Percentiles rank a stretch among this genome's conserved stretches.
phyloP scores from a whole-genome alignment of 805 yeast genomes.

The Candida dajiaensis region DNA sequence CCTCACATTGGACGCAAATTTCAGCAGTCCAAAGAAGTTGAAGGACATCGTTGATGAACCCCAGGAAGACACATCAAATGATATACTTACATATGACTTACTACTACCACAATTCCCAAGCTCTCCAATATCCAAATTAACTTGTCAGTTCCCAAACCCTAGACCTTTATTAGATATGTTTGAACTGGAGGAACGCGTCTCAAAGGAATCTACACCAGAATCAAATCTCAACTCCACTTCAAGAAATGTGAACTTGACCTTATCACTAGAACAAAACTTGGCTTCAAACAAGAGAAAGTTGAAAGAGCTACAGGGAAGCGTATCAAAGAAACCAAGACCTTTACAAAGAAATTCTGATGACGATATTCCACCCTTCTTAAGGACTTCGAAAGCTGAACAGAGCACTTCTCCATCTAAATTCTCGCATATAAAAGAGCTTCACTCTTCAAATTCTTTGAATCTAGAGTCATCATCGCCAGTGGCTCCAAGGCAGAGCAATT shows the following conservation, averaged over 20 bases:
- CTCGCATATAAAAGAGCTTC: neutral
- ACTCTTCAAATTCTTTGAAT: neutral
- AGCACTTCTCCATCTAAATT: neutral
- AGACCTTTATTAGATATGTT: slow-evolving; percentile 14
- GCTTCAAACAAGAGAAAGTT: neutral
- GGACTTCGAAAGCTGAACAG: neutral
- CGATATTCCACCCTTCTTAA: neutral
- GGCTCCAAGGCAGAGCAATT: slow-evolving; percentile 4
- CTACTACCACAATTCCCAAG: slow-evolving; percentile 7
- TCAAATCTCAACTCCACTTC: neutral
- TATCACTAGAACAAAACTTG: neutral
- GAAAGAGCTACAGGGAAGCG: neutral
- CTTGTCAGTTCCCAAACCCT: slow-evolving; percentile 17
- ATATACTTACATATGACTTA: neutral
- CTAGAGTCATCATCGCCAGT: neutral
- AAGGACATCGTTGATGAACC: neutral
- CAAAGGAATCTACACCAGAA: neutral
- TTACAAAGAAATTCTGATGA: neutral
- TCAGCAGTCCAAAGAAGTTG: neutral
- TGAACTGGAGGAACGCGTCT: slow-evolving; percentile 9
- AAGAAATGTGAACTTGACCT: neutral
- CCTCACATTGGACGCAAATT: neutral
- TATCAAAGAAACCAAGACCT: neutral
- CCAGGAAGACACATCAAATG: neutral
- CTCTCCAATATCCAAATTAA: slow-evolving; percentile 14